Evolutionary conservation across 495 filamentous ascomycete species (phyloP).

Genomic region (Lasiosphaeria miniovina): DNA sequence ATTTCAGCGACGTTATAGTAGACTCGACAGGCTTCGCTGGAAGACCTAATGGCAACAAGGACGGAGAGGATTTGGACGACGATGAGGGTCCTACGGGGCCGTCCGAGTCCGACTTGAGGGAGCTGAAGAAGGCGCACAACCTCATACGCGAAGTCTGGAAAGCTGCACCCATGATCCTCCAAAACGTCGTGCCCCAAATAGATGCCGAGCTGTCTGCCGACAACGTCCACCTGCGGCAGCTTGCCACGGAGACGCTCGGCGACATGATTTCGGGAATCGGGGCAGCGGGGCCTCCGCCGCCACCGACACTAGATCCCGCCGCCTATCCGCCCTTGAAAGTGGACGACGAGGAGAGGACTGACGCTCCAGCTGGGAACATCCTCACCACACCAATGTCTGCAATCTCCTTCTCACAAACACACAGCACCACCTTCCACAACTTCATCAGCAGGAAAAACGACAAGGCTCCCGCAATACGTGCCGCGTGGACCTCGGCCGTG

Average conservation of each 20-base stretch:
- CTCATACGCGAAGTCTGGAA: conserved; percentile 93
- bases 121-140: conserved; percentile 83
- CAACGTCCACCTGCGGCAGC: conserved; percentile 75
- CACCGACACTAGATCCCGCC: conserved; percentile 69
- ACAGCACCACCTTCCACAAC: conserved; percentile 71
- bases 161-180: conserved; percentile 80
- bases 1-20: conserved; percentile 95
- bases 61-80: conserved; percentile 68
- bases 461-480: conserved; percentile 73
- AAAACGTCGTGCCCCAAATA: conserved; percentile 90
- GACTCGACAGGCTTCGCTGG: conserved; percentile 65
- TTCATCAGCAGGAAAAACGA: conserved; percentile 83
- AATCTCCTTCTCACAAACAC: conserved; percentile 77
- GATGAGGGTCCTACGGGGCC: conserved; percentile 59
- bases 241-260: conserved; percentile 90
- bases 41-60: conserved; percentile 47
- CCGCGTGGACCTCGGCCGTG: conserved; percentile 80
- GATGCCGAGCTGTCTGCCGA: conserved; percentile 91
- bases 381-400: conserved; percentile 76
- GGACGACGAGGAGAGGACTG: conserved; percentile 50
- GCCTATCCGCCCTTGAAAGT: conserved; percentile 75
- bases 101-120: conserved; percentile 78
- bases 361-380: conserved; percentile 51
- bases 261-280: conserved; percentile 92
- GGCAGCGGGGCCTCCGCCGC: conserved; percentile 76